Evolutionary conservation across 2,329 filamentous ascomycete genomes (phyloP).

Genomic region (Aspergillus fumigatiaffinis): DNA sequence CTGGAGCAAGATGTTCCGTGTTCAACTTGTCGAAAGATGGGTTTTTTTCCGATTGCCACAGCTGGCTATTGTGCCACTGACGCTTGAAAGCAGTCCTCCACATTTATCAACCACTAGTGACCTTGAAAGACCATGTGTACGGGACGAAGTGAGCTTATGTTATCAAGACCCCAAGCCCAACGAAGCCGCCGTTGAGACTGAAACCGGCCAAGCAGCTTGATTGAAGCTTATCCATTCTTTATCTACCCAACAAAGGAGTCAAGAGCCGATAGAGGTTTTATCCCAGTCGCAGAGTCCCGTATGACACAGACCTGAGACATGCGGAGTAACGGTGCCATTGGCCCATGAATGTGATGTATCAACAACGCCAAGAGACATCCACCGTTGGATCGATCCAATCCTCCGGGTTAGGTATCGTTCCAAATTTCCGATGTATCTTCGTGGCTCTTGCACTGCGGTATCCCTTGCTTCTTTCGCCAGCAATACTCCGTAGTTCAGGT

Average conservation of each 20-base stretch:
- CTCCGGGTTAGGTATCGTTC: not conserved
- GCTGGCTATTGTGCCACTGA: not conserved
- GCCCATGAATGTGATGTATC: not conserved
- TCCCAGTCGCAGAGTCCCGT: too few relatives aligned
- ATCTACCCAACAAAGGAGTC: not conserved
- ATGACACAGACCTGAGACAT: too few relatives aligned
- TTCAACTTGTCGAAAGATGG: not conserved
- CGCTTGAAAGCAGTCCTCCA: not conserved
- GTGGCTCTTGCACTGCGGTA: not conserved
- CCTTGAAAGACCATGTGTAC: not conserved
- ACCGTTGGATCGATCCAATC: not conserved
- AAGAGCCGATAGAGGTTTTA: not conserved
- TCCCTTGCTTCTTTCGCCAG: not conserved
- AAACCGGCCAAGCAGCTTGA: not conserved
- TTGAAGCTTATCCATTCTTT: not conserved
- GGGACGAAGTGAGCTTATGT: not conserved
- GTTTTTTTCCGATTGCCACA: not conserved
- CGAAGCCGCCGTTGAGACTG: not conserved
- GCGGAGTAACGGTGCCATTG: too few relatives aligned
- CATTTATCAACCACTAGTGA: too few relatives aligned
- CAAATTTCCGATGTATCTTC: too few relatives aligned
- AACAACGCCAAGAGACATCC: too few relatives aligned
- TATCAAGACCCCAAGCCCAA: not conserved
- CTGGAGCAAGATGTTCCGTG: not conserved
- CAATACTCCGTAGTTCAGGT: not conserved